Evolutionary conservation across 139 green algal genomes (phyloP).

Genomic region (Tetradesmus lagerheimii): DNA sequence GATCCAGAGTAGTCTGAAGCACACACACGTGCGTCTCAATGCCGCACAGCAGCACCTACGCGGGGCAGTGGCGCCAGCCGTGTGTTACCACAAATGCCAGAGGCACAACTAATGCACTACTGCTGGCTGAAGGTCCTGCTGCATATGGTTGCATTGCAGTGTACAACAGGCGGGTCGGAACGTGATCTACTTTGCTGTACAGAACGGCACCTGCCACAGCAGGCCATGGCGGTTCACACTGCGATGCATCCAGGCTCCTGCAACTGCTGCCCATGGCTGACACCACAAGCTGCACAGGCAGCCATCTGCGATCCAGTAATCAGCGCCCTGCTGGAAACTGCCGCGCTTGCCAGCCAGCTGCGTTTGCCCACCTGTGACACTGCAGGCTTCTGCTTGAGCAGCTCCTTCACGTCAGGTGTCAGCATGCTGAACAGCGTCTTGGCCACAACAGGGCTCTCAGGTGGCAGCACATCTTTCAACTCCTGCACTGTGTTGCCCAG

Average conservation of each 20-base stretch:
- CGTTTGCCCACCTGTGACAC: slow-evolving; percentile 59
- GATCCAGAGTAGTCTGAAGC: slow-evolving; percentile 82
- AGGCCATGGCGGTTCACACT: too few species aligned
- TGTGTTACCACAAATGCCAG: not conserved
- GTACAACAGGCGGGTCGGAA: too few species aligned
- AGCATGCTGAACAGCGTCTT: slow-evolving; percentile 76
- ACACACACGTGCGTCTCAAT: slow-evolving; percentile 96
- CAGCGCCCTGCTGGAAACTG: not conserved
- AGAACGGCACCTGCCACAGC: too few species aligned
- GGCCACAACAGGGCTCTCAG: slow-evolving; percentile 24
- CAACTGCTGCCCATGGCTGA: not conserved
- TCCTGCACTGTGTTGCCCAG: slow-evolving; percentile 82
- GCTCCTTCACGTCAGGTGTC: slow-evolving; percentile 55
- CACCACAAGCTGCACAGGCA: too few species aligned
- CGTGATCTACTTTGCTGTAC: too few species aligned
- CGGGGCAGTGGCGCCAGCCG: not conserved
- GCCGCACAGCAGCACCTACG: slow-evolving; percentile 81
- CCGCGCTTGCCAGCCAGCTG: not conserved
- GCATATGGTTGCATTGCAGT: too few species aligned
- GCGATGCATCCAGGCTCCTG: not conserved
- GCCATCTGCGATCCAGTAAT: too few species aligned
- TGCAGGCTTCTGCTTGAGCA: slow-evolving; percentile 40
- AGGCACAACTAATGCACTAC: not conserved
- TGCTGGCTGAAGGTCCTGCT: too few species aligned
- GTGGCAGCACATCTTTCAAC: slow-evolving; percentile 65